These are phyloP conservation scores for Rubia balearica DNA, from an alignment of 305 asterid genomes.

Conservation along the genomic window DNA sequence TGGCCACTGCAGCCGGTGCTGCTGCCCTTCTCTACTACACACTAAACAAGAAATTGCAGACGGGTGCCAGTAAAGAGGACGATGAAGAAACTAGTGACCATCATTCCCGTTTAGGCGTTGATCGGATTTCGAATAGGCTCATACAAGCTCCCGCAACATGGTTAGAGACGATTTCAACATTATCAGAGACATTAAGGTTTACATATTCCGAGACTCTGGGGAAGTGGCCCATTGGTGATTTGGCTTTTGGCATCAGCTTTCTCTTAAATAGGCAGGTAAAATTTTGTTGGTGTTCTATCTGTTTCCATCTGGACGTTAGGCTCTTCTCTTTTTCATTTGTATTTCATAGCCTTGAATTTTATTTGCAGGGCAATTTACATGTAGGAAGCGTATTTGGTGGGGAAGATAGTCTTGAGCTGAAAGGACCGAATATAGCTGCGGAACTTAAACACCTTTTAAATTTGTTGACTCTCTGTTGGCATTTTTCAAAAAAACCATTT, in stretches of 20 bases:
- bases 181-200: conserved; percentile 91
- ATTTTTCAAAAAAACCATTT: conserved; percentile 89
- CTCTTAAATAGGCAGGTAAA: conserved; percentile 87
- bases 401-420: conserved; percentile 62
- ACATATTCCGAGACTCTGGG: conserved; percentile 96
- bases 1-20: conserved; percentile 99
- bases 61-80: conserved; percentile 32
- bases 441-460: conserved; percentile 72
- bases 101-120: conserved; percentile 47
- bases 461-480: conserved; percentile 89
- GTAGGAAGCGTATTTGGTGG: conserved; percentile 74
- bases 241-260: conserved; percentile 95
- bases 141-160: conserved; percentile 98
- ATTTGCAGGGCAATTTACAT: conserved; percentile 69
- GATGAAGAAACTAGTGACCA: conserved; percentile 55
- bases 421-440: conserved; percentile 64
- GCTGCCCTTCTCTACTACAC: conserved; percentile 93
- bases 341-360: conserved; percentile 10
- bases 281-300: conserved; percentile 10
- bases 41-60: conserved; percentile 57
- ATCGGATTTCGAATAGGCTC: conserved; percentile 76
- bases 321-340: neutral
- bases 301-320: neutral
- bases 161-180: conserved; percentile 87
- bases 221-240: conserved; percentile 97